These are phyloP conservation scores for Botrytis tulipae DNA, from an alignment of 2,329 filamentous ascomycete species.

Conservation along the genomic window DNA sequence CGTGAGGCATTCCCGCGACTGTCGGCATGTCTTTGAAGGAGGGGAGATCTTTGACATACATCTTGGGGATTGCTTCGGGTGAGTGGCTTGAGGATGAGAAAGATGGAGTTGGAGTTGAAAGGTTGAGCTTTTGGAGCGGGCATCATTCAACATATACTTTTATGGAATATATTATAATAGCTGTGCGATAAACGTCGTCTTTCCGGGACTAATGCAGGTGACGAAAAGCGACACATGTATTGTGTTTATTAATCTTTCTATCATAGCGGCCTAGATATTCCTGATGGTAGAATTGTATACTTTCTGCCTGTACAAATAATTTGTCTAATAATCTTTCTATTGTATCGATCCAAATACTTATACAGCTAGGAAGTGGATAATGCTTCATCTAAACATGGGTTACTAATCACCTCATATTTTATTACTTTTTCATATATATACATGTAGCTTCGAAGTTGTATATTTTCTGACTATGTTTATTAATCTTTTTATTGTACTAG, in stretches of 20 bases:
- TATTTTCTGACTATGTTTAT: no score
- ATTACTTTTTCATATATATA: no score
- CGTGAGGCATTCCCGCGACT: conserved; percentile 44
- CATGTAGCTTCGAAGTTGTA: no score
- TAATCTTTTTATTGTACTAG: no score
- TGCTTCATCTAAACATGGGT: no score
- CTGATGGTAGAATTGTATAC: no score
- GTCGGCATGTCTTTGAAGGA: conserved; percentile 43
- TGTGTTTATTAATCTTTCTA: neutral
- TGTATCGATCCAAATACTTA: no score
- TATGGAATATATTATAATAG: neutral
- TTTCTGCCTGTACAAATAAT: no score
- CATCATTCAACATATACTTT: neutral
- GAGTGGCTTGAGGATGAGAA: neutral
- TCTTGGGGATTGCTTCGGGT: neutral
- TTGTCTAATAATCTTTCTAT: no score
- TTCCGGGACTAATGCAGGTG: neutral
- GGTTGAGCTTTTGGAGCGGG: neutral
- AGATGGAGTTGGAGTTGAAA: neutral
- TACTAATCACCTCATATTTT: no score
- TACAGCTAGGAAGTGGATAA: no score
- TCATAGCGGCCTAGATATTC: rapidly evolving
- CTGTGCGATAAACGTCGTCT: neutral
- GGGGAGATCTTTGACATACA: conserved; percentile 2
- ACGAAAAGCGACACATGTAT: neutral